These are phyloP conservation scores for Pneumocystis jirovecii DNA, from an alignment of 1,139 yeast species.

Conservation along the genomic window DNA sequence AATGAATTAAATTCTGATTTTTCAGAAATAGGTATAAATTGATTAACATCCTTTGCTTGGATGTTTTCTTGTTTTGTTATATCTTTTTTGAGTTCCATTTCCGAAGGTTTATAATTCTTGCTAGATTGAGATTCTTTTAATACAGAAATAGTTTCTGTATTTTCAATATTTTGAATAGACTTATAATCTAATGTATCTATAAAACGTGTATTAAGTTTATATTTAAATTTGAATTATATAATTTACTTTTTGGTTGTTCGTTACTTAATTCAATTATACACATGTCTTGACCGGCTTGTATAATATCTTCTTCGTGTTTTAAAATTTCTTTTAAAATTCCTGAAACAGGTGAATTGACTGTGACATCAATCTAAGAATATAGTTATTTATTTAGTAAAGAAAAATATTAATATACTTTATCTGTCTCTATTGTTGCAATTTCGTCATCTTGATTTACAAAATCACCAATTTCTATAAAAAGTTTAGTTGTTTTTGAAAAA, in stretches of 20 bases:
- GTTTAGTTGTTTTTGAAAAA: background rate
- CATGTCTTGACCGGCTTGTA: conserved; percentile 88
- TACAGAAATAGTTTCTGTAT: conserved; percentile 14
- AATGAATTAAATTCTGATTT: conserved; percentile 4
- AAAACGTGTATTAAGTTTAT: conserved; percentile 17
- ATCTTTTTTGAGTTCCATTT: conserved; percentile 21
- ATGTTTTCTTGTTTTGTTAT: background rate
- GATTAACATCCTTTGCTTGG: background rate
- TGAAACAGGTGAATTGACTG: conserved; percentile 84
- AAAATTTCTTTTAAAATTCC: conserved; percentile 81
- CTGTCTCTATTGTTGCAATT: conserved; percentile 94
- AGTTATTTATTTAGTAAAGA: background rate
- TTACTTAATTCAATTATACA: conserved; percentile 83
- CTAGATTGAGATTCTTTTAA: conserved; percentile 22
- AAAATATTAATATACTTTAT: conserved; percentile 31
- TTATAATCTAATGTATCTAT: conserved; percentile 17
- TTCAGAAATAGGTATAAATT: background rate
- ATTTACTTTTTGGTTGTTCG: conserved; percentile 55
- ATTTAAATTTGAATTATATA: conserved; percentile 23
- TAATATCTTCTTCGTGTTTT: conserved; percentile 81
- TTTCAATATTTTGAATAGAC: conserved; percentile 9
- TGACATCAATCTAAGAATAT: conserved; percentile 56
- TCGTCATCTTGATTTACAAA: conserved; percentile 77
- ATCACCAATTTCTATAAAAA: conserved; percentile 53
- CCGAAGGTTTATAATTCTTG: conserved; percentile 21